phyloP scores from a whole-genome alignment of 129 eudicot genomes.

The Kitagawia praeruptora region DNA sequence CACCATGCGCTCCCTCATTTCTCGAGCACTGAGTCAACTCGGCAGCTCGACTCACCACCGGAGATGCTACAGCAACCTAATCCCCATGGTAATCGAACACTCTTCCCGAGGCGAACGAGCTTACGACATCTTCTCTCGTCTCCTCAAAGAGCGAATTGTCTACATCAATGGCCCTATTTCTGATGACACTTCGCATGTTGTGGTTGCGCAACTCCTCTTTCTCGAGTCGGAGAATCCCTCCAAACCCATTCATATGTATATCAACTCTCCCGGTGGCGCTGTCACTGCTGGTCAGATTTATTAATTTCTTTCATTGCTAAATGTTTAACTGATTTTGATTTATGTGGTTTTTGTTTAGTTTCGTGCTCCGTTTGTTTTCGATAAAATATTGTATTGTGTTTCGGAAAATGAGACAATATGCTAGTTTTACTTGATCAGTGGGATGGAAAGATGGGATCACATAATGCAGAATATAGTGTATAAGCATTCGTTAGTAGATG shows the following conservation, averaged over 20 bases:
- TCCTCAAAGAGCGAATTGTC: conserved; percentile 72
- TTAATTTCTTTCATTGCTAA: too few species aligned
- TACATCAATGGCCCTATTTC: conserved; percentile 82
- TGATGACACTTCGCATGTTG: conserved; percentile 84
- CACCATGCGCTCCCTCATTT: conserved; percentile 7
- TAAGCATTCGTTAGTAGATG: not conserved
- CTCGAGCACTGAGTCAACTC: conserved; percentile 2
- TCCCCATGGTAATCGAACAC: conserved; percentile 95
- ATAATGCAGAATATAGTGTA: too few species aligned
- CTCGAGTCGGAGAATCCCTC: conserved; percentile 95
- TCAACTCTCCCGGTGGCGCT: conserved; percentile 93
- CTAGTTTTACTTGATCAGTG: too few species aligned
- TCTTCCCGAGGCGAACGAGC: conserved; percentile 90
- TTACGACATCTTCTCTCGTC: conserved; percentile 88
- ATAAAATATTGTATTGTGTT: too few species aligned
- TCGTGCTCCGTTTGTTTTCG: too few species aligned
- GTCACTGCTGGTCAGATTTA: conserved; percentile 59
- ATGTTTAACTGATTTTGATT: not conserved
- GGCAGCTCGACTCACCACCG: not conserved
- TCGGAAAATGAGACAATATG: too few species aligned
- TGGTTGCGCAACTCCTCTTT: conserved; percentile 86
- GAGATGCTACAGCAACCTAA: conserved; percentile 43
- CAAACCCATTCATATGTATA: conserved; percentile 77
- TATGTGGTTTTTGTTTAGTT: not conserved
- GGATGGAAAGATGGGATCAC: too few species aligned